These are phyloP conservation scores for Cryphonectria radicalis DNA, from an alignment of 2,329 filamentous ascomycete species.

Conservation along the genomic window DNA sequence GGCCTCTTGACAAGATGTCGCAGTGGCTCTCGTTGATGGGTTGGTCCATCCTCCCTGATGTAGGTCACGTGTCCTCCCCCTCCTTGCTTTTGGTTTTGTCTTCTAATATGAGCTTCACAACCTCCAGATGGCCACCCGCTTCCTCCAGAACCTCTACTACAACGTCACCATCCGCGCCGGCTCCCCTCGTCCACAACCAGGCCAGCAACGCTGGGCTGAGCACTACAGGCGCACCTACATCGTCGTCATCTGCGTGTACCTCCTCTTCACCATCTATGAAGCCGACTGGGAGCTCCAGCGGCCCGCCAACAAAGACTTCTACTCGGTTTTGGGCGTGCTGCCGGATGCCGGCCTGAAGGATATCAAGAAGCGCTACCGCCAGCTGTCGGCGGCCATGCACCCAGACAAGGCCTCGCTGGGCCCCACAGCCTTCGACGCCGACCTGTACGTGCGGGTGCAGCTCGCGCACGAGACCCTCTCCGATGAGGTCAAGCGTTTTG, in stretches of 20 bases:
- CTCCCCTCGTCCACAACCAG: slow-evolving; percentile 74
- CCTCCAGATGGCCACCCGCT: slow-evolving; percentile 73
- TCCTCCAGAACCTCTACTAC: slow-evolving; percentile 83
- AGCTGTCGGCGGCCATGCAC: slow-evolving; percentile 72
- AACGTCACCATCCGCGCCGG: slow-evolving; percentile 87
- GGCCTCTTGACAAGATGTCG: slow-evolving; percentile 48
- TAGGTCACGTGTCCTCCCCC: slow-evolving; percentile 39
- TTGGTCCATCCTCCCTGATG: slow-evolving; percentile 61
- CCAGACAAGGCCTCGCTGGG: slow-evolving; percentile 72
- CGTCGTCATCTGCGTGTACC: slow-evolving; percentile 80
- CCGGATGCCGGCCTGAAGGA: slow-evolving; percentile 71
- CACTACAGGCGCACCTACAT: slow-evolving; percentile 86
- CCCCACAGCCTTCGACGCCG: slow-evolving; percentile 40
- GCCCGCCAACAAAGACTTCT: slow-evolving; percentile 68
- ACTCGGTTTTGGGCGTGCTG: slow-evolving; percentile 74
- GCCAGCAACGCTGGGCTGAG: slow-evolving; percentile 68
- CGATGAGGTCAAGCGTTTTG: slow-evolving; percentile 78
- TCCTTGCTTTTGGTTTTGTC: neutral
- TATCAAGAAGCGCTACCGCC: slow-evolving; percentile 84
- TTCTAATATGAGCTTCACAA: slow-evolving; percentile 11
- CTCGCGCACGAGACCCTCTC: slow-evolving; percentile 79
- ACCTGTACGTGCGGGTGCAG: slow-evolving; percentile 81
- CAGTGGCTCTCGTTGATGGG: slow-evolving; percentile 57
- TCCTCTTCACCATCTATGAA: slow-evolving; percentile 91
- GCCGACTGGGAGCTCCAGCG: slow-evolving; percentile 79